Percentiles rank a stretch among this genome's conserved stretches.
phyloP scores from a whole-genome alignment of 1,284 basidiomycete species.

The Mycena citricolor region DNA sequence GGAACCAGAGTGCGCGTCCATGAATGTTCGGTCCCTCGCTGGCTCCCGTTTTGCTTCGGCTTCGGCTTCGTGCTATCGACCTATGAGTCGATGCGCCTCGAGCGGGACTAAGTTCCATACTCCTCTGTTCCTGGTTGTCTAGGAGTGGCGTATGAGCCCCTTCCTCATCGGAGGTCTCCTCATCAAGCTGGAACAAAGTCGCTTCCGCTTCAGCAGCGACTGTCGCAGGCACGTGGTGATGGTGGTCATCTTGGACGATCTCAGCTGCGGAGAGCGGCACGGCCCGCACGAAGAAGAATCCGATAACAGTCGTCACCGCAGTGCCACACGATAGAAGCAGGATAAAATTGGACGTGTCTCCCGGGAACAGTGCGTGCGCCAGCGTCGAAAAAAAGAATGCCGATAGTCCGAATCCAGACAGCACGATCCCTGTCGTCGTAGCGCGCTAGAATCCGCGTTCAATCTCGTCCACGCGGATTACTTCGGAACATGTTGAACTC shows the following conservation, averaged over 20 bases:
- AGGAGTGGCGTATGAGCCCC: conserved; percentile 21
- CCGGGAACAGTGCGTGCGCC: conserved; percentile 65
- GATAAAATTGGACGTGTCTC: conserved; percentile 69
- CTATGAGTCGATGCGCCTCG: conserved; percentile 8
- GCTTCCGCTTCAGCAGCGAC: conserved; percentile 20
- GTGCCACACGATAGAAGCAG: conserved; percentile 72
- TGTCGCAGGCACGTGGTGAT: conserved; percentile 13
- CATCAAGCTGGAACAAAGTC: conserved; percentile 12
- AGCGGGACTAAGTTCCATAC: conserved; percentile 23
- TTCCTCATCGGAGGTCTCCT: too few relatives aligned
- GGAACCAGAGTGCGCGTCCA: conserved; percentile 23
- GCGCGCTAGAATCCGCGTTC: conserved; percentile 49
- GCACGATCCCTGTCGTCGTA: conserved; percentile 68
- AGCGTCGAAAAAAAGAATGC: conserved; percentile 78
- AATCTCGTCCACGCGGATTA: background rate
- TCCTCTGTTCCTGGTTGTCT: conserved; percentile 19
- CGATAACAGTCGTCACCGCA: conserved; percentile 65
- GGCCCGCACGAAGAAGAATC: conserved; percentile 60
- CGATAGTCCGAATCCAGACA: conserved; percentile 83
- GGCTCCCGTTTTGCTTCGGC: conserved; percentile 12
- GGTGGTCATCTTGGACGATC: conserved; percentile 14
- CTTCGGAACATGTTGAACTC: conserved; percentile 24
- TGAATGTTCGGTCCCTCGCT: conserved; percentile 24
- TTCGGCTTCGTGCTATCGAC: conserved; percentile 14
- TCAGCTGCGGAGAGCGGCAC: conserved; percentile 47